Base-by-base conservation (phyloP, 345 rosid genomes). In the Hirschfeldia incana region DNA sequence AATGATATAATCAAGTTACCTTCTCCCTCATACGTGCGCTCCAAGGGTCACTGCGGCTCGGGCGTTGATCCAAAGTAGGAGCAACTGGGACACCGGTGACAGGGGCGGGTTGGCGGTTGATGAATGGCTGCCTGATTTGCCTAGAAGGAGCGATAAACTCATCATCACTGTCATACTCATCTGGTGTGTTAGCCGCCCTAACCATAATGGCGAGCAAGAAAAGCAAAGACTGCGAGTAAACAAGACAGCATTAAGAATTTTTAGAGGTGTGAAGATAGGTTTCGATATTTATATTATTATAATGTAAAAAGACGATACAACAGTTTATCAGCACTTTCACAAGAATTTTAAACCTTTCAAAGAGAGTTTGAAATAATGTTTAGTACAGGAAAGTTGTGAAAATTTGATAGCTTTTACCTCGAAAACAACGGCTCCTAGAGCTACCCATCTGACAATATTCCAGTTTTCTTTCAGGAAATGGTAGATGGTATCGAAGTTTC, bases 41-140 rank as follows among this genome's bases (percentile, higher is more conserved):
- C 99, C 99, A 96, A 58, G 98, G 97, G 85, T 96, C 99, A 79
- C 85, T 96, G 84, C 98, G 90, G 89, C 90, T 79, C 0, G 97
- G 90, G 59, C 99, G 97, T 69, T 90, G 90, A 80, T 96, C 99
- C 79, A 85, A 83, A 76, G 92, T 61, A 44, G 91, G 93, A 75
- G 90, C 80, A 78, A 88, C 98, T 26, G 98, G 97, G 60, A 85
- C 94, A 70, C 94, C 99, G 1, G 94, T 57, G 30, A 91, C 91
- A 65, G 97, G 89, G 72, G 72, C 79, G 5, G 91, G 85, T 59
- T 89, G 93, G 55, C 96, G 85, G 82, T 81, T 87, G 75, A 96
- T 44, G 87, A 96, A 84, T 62, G 98, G 99, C 83, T 92, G 97
- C 36, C 89, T 87, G 76, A 91, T 83, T 80, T 89, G 94, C 79